Percentiles rank a stretch among this genome's conserved stretches.
phyloP scores from a whole-genome alignment of 2,329 filamentous ascomycete species.

The Nothophoma quercina region DNA sequence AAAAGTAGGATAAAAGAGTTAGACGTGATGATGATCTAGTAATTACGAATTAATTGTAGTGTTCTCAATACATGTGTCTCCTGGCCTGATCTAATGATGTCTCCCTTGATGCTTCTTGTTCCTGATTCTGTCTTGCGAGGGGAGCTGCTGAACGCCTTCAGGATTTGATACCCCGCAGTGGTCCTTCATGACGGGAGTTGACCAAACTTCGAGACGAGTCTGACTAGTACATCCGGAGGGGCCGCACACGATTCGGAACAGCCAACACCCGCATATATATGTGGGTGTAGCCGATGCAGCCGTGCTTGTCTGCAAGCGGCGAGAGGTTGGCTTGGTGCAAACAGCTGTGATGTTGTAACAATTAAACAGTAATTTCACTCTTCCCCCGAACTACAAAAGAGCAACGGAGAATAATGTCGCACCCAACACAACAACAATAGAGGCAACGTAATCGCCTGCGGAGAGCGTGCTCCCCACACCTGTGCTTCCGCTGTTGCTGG shows the following conservation, averaged over 20 bases:
- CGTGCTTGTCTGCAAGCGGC: too few relatives aligned
- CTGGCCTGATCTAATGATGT: neutral
- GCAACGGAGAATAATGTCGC: slow-evolving; percentile 8
- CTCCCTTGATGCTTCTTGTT: neutral
- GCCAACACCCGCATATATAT: too few relatives aligned
- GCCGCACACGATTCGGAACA: too few relatives aligned
- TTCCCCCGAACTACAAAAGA: too few relatives aligned
- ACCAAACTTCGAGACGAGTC: too few relatives aligned
- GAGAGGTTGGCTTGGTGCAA: too few relatives aligned
- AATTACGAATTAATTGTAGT: slow-evolving; percentile 15
- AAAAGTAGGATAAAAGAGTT: neutral
- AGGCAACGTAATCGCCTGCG: slow-evolving; percentile 1
- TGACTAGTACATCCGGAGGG: too few relatives aligned
- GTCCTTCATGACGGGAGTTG: too few relatives aligned
- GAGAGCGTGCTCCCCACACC: slow-evolving; percentile 7
- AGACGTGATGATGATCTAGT: neutral
- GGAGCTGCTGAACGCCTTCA: neutral
- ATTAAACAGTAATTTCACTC: too few relatives aligned
- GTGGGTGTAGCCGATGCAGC: too few relatives aligned
- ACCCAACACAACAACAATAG: neutral
- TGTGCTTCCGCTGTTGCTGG: slow-evolving; percentile 1
- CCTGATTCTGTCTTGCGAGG: neutral
- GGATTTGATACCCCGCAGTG: too few relatives aligned
- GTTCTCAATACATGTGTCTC: neutral
- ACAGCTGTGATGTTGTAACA: too few relatives aligned